These are phyloP conservation scores for Arthrobotrys conoides DNA, from an alignment of 2,329 filamentous ascomycete species.

Conservation along the genomic window DNA sequence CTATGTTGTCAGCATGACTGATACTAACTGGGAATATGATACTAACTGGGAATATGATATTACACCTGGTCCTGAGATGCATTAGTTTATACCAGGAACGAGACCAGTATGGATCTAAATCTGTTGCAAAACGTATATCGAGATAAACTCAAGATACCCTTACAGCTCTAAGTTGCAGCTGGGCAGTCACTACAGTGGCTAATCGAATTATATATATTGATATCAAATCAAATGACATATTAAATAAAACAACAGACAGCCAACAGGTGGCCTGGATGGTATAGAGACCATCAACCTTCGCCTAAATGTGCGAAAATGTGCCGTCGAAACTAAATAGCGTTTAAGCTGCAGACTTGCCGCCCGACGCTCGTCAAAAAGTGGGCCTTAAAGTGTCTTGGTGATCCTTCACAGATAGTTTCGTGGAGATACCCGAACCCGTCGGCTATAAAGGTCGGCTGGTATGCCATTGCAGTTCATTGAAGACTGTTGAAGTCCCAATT, in stretches of 20 bases:
- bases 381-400: slow-evolving; percentile 25
- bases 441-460: slow-evolving; percentile 4
- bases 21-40: background rate
- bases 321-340: background rate
- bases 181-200: no score
- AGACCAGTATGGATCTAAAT: background rate
- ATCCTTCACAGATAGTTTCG: slow-evolving; percentile 26
- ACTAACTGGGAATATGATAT: no score
- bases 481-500: background rate
- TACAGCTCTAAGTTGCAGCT: background rate
- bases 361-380: slow-evolving; percentile 27
- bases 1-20: background rate
- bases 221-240: no score
- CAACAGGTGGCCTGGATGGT: no score
- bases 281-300: no score
- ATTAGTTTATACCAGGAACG: no score
- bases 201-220: no score
- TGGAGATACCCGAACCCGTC: slow-evolving; percentile 29
- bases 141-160: background rate
- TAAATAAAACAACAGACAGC: no score
- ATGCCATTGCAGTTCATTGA: background rate
- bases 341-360: slow-evolving; percentile 1
- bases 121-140: background rate
- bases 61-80: no score
- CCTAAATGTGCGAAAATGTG: background rate